Base-by-base conservation (phyloP, 1,139 yeast species). In the Lodderomyces orthopsilosis region DNA sequence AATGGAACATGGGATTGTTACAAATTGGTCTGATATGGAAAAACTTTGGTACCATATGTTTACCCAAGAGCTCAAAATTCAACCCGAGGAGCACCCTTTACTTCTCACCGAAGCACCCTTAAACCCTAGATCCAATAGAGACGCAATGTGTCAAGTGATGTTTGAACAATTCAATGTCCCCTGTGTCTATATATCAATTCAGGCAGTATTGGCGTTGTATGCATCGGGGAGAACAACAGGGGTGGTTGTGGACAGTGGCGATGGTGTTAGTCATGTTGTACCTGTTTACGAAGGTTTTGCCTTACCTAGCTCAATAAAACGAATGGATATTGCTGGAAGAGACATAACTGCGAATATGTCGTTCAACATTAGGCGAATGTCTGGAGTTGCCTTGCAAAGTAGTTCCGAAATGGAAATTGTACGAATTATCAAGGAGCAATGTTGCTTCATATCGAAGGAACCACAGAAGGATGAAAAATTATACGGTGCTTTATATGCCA, bases 211-310 rank as follows among this genome's bases (percentile, higher is more conserved):
- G 42, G 79, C 96, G 2, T 67, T 91, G 28, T 91, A 91, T 65
- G 91, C 97, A 0, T 78, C 88, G 2, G 98, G 98, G 0, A 69
- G 90, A 52, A 91, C 97, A 2, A 90, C 96, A 0, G 98, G 98
- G 1, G 78, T 88, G 34, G 95, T 89, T 9, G 62, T 91, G 12
- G 97, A 91, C 59, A 79, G 86, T 33, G 98, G 98, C 3, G 98
- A 91, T 59, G 97, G 97, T 3, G 95, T 89, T 19, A 79, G 86
- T 37, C 93, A 87, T 58, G 75, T 88, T 7, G 95, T 89, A 1
- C 96, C 98, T 0, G 89, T 93, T 0, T 91, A 78, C 61, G 93
- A 89, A 47, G 98, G 98, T 4, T 90, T 88, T 61, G 74, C 93
- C 6, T 62, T 91, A 22, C 83, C 91, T 0, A 74, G 83, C 2